Conservation (phyloP, 352 stramenopile species). For the Phytophthora capsici region DNA sequence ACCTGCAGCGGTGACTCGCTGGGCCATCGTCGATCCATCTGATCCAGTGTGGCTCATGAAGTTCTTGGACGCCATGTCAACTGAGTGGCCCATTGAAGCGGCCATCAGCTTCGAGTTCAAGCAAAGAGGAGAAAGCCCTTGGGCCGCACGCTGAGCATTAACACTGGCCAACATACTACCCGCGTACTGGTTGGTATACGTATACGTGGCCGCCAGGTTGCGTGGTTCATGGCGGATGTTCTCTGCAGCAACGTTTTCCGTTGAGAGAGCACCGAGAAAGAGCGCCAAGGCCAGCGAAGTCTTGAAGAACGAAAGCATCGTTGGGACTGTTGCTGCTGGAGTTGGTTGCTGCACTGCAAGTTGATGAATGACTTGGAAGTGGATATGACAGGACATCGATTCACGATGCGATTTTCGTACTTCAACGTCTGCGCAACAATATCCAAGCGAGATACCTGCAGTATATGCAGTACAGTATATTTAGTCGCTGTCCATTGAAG, state of each 20-base stretch:
- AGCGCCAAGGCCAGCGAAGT: constrained; percentile 18
- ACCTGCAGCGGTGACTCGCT: constrained; percentile 39
- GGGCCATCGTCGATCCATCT: constrained; percentile 42
- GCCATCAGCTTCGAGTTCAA: constrained; percentile 39
- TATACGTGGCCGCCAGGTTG: constrained; percentile 7
- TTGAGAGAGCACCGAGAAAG: background rate
- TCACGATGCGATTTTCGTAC: background rate
- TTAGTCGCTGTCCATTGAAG: background rate
- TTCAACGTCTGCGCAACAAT: constrained; percentile 5
- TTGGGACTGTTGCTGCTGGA: background rate
- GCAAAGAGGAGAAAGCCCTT: constrained; percentile 39
- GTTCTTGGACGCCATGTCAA: constrained; percentile 47
- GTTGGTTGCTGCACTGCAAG: constrained; percentile 6
- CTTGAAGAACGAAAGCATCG: constrained; percentile 18
- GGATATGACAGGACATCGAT: background rate
- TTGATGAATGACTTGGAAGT: constrained; percentile 17
- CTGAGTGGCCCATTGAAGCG: constrained; percentile 23
- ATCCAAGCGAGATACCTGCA: background rate
- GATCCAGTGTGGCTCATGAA: constrained; percentile 55
- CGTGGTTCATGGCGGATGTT: constrained; percentile 22
- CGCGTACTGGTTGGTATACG: constrained; percentile 12
- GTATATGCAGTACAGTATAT: constrained; percentile 12
- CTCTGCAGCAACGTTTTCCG: background rate
- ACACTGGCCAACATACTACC: constrained; percentile 27
- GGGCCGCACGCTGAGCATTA: constrained; percentile 47